Evolutionary conservation across 139 green algal species (phyloP), one percentile per base, ranked within the genome.

Genomic region (Nannochloris sp.): DNA sequence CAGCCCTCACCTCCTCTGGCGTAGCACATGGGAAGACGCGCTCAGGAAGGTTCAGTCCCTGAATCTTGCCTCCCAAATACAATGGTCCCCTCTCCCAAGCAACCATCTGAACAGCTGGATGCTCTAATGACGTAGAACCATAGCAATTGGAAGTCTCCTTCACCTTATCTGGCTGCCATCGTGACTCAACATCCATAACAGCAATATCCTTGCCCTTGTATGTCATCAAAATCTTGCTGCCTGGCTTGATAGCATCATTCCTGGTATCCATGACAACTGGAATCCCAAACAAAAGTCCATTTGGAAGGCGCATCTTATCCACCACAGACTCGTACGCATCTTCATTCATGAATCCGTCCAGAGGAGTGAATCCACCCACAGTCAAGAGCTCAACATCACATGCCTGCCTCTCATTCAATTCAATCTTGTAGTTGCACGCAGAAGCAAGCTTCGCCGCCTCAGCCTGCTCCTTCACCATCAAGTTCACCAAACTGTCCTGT

Each of bases 91-190:
- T 82, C 78, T 96, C 90, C 76, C 80, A 90, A 27, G 81, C 68
- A 59, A 96, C 87, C 90, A 96, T 96, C 53, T 83, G 83, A n/a
- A 93, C 85, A 21, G 83, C 90, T 4, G 90, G 90, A 82, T 96
- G 90, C 79, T 96, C 90, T n/a, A 96, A 78, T 44, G 82, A 88
- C 44, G 75, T 78, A 40, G 85, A 94, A 61, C 86, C 83, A 71
- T 96, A 96, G 79, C 88, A 95, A 31, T 80, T 44, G 54, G 81
- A 62, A 16, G 83, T 84, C 67, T 90, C 84, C 50, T 80, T 57
- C 12, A 74, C 62, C 72, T 87, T 88, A 78, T 94, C 87, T 44
- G 90, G 90, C 44, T 51, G 7, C 80, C 79, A 96, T 71, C 90
- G 92, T 78, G 61, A 81, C 63, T 90, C 78, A 6, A 96, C 75